Evolutionary conservation across 768 basidiomycete species (phyloP).

Genomic region (Polyporus arcularius): DNA sequence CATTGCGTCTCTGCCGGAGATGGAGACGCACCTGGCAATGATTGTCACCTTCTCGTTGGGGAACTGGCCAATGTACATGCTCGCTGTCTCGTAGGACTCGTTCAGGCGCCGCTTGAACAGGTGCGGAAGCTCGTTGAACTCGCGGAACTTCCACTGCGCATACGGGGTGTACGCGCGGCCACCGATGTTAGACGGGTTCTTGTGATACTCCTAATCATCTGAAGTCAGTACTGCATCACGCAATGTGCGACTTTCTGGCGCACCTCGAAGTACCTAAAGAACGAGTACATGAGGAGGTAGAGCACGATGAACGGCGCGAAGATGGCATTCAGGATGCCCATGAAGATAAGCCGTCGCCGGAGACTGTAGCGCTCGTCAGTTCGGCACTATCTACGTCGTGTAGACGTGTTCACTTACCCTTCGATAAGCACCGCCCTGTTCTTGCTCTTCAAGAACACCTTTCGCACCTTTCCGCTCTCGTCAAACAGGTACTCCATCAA

Average conservation of each 20-base stretch:
- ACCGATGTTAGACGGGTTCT: conserved; percentile 94
- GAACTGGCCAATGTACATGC: conserved; percentile 96
- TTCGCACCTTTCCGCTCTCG: conserved; percentile 82
- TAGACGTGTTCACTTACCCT: conserved; percentile 54
- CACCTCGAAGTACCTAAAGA: conserved; percentile 99
- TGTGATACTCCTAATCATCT: conserved; percentile 86
- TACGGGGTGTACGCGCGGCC: conserved; percentile 91
- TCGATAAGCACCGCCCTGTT: conserved; percentile 78
- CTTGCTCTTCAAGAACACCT: conserved; percentile 86
- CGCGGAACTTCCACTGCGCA: conserved; percentile 97
- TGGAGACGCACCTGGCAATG: conserved; percentile 73
- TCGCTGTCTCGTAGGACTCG: conserved; percentile 86
- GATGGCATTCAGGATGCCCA: conserved; percentile 94
- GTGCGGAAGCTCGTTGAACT: conserved; percentile 98
- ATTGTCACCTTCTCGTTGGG: conserved; percentile 92
- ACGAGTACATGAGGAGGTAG: conserved; percentile 96
- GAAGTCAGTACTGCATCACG: conserved; percentile 11
- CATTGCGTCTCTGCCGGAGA: neutral
- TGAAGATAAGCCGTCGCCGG: conserved; percentile 86
- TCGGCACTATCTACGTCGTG: neutral
- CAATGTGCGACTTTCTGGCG: conserved; percentile 24
- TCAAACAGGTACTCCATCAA: conserved; percentile 96
- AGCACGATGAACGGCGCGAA: conserved; percentile 97
- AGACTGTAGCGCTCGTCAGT: conserved; percentile 49
- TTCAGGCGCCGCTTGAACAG: conserved; percentile 85